Percentiles rank a stretch among this genome's conserved stretches.
These are phyloP conservation scores for Mrakia gelida DNA, from an alignment of 768 basidiomycete species.

Conservation along the genomic window DNA sequence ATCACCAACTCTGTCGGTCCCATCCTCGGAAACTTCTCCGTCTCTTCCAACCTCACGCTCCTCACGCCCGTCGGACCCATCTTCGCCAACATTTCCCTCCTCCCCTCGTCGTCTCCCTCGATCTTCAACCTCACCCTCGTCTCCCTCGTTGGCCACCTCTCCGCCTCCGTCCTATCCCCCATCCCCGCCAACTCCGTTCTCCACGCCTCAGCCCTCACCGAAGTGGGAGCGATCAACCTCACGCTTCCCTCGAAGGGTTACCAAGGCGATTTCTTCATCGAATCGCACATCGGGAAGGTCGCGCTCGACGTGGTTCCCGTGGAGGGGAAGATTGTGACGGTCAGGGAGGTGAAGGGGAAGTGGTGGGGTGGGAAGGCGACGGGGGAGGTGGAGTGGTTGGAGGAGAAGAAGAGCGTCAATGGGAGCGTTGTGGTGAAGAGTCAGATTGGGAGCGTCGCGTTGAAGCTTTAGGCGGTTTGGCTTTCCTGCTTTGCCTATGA, in stretches of 20 bases:
- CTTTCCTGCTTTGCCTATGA: no score
- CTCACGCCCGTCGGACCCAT: not conserved
- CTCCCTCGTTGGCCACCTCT: not conserved
- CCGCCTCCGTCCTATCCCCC: not conserved
- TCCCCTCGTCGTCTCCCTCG: not conserved
- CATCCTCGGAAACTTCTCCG: conserved; percentile 2
- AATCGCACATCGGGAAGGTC: not conserved
- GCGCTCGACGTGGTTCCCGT: not conserved
- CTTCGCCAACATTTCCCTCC: not conserved
- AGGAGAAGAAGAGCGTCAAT: not conserved
- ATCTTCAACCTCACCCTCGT: not conserved
- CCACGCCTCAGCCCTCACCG: not conserved
- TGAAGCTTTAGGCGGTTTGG: not conserved
- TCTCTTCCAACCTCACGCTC: not conserved
- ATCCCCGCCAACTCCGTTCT: not conserved
- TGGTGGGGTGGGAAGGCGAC: conserved; percentile 2
- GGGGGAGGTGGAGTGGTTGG: not conserved
- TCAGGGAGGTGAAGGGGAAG: not conserved
- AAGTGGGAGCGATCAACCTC: not conserved
- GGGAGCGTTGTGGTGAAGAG: not conserved
- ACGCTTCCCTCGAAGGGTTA: not conserved
- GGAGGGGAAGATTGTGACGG: not conserved
- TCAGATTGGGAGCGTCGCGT: not conserved
- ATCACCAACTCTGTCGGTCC: conserved; percentile 3
- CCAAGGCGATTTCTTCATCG: not conserved